Evolutionary conservation across 352 stramenopile species (phyloP).

Genomic region (Nothophytophthora sp.): DNA sequence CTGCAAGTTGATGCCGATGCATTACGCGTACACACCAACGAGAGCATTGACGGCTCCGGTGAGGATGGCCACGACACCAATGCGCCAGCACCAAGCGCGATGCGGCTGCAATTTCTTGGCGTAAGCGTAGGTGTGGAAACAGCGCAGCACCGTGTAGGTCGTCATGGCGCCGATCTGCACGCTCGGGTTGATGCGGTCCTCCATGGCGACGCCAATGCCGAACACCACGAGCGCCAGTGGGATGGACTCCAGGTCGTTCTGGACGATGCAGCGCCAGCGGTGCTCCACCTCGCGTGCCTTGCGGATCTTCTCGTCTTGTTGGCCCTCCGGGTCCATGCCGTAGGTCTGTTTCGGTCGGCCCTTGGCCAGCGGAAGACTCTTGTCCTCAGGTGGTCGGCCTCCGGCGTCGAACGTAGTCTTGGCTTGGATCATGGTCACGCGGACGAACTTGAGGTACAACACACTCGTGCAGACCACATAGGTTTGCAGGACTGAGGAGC

Average conservation of each 20-base stretch:
- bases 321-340: slow-evolving; percentile 23
- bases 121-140: slow-evolving; percentile 38
- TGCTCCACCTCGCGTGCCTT: slow-evolving; percentile 38
- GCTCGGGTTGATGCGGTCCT: slow-evolving; percentile 24
- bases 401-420: slow-evolving; percentile 51
- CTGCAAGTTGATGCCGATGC: background rate
- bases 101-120: slow-evolving; percentile 26
- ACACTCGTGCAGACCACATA: slow-evolving; percentile 40
- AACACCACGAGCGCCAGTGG: slow-evolving; percentile 42
- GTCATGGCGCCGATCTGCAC: slow-evolving; percentile 26
- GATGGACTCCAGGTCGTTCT: slow-evolving; percentile 52
- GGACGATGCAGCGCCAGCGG: slow-evolving; percentile 45
- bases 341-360: slow-evolving; percentile 37
- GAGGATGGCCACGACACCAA: slow-evolving; percentile 40
- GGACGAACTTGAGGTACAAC: slow-evolving; percentile 64
- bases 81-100: slow-evolving; percentile 31
- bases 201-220: slow-evolving; percentile 25
- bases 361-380: slow-evolving; percentile 28
- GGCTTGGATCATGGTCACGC: slow-evolving; percentile 43
- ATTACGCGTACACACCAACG: slow-evolving; percentile 37
- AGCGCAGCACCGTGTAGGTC: slow-evolving; percentile 34
- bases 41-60: slow-evolving; percentile 42
- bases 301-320: slow-evolving; percentile 36
- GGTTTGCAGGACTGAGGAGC: slow-evolving; percentile 41
- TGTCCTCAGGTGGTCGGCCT: slow-evolving; percentile 50